phyloP scores from a whole-genome alignment of 768 basidiomycete genomes.

The Podaxis pistillaris region DNA sequence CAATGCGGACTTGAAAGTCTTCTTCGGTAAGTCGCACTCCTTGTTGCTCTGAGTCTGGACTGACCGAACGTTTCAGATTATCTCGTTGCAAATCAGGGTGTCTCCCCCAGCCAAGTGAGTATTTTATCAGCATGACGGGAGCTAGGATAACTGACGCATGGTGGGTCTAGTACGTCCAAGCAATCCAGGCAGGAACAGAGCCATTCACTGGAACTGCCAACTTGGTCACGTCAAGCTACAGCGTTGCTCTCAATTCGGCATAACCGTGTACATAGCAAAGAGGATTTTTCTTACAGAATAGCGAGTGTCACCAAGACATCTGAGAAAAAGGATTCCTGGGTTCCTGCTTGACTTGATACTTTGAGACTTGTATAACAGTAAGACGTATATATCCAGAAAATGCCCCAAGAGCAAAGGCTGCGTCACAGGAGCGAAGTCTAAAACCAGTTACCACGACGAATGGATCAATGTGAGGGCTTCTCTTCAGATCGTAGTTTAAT shows the following conservation, averaged over 20 bases:
- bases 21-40: slow-evolving; percentile 44
- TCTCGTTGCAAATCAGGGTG: slow-evolving; percentile 43
- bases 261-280: background rate
- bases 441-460: background rate
- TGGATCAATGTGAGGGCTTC: slow-evolving; percentile 25
- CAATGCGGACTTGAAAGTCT: slow-evolving; percentile 49
- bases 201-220: slow-evolving; percentile 50
- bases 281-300: background rate
- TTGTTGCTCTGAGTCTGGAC: background rate
- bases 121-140: background rate
- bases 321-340: background rate
- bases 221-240: slow-evolving; percentile 34
- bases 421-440: background rate
- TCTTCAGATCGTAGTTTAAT: slow-evolving; percentile 42
- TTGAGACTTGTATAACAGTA: no score
- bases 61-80: slow-evolving; percentile 33
- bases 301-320: background rate
- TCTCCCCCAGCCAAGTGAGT: slow-evolving; percentile 43
- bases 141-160: background rate
- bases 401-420: no score
- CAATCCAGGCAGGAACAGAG: slow-evolving; percentile 56
- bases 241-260: slow-evolving; percentile 13
- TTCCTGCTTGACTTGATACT: no score
- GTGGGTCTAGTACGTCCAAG: slow-evolving; percentile 43
- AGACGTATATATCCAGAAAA: no score